Base-by-base conservation (phyloP, 176 grass and related monocot species). In the Carex cristatella region DNA sequence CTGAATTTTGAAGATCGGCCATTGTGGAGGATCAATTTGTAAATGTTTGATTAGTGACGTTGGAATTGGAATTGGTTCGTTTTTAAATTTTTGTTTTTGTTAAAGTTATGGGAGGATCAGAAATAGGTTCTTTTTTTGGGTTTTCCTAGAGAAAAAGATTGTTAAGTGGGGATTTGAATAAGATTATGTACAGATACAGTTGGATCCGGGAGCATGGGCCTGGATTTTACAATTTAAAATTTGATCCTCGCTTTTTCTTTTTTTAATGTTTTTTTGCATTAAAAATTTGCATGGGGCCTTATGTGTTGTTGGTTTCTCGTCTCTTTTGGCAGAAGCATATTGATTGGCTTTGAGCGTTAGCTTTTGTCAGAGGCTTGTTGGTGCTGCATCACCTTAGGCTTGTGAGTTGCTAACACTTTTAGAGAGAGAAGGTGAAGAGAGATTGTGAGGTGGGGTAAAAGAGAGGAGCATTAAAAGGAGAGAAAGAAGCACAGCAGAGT, bases 101-200 rank as follows among this genome's bases (percentile, higher is more conserved):
- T n/a, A 13, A 69, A 74, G 86, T 90, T 85, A 82, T 16, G 82
- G 79, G 86, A 68, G 68, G 85, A 75, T 85, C 89, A 79, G 37
- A 68, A 61, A 49, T 13, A 68, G 23, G 42, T 78, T 90, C 27
- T 75, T 85, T 77, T 77, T 87, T 28, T 30, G 28, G 81, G 81
- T 84, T 85, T 90, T 94, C 91, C 86, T 89, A 87, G 86, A 82
- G 88, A 56, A 83, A 66, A 49, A 89, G 90, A 84, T 61, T 85
- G 85, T 91, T 97, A 92, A 92, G 91, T 84, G 82, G 88, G 86
- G 81, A 92, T 78, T 83, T 83, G 81, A 97, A 94, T 85, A 86
- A 89, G 74, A 82, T 87, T 70, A 84, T 94, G 92, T 94, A 97
- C 81, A 92, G 87, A 94, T 89, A 92, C 86, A 79, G 84, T 88